Conservation (phyloP, 129 eudicot species). For the Chrysanthemum makinoi region DNA sequence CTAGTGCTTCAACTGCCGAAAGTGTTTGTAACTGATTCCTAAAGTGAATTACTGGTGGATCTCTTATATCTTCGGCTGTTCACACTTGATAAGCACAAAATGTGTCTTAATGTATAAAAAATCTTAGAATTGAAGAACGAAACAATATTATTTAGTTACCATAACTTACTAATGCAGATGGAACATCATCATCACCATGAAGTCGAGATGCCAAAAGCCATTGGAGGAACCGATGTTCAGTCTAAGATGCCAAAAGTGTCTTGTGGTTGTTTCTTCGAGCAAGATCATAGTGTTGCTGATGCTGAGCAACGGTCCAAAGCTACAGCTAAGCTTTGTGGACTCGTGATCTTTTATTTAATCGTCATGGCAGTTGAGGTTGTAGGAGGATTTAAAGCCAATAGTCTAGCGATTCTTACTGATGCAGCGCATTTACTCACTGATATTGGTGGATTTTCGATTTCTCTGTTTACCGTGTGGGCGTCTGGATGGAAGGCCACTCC, state of each 20-base stretch:
- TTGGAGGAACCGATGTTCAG: too few species aligned
- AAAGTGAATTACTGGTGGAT: background rate
- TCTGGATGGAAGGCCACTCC: slow-evolving; percentile 65
- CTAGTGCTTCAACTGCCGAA: background rate
- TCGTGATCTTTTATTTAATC: slow-evolving; percentile 42
- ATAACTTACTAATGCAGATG: too few species aligned
- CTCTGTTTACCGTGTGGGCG: slow-evolving; percentile 60
- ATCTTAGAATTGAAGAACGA: too few species aligned
- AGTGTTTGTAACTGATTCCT: slow-evolving; percentile 1
- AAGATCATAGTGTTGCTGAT: too few species aligned
- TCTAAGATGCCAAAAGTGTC: too few species aligned
- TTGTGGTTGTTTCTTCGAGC: too few species aligned
- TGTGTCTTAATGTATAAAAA: too few species aligned
- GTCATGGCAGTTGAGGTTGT: slow-evolving; percentile 60
- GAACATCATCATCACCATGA: too few species aligned
- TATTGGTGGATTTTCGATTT: slow-evolving; percentile 65
- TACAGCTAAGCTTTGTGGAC: slow-evolving; percentile 24
- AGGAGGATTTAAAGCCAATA: slow-evolving; percentile 73
- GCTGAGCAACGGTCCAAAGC: too few species aligned
- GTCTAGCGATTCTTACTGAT: slow-evolving; percentile 77
- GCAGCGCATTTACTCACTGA: slow-evolving; percentile 70
- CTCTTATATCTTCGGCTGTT: background rate
- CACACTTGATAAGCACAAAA: too few species aligned
- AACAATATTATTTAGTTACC: too few species aligned
- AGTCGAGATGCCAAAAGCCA: too few species aligned